Percentiles rank a stretch among this genome's conserved stretches.
These are phyloP conservation scores for Pseudopithomyces maydicus DNA, from an alignment of 2,329 filamentous ascomycete genomes.

Conservation along the genomic window DNA sequence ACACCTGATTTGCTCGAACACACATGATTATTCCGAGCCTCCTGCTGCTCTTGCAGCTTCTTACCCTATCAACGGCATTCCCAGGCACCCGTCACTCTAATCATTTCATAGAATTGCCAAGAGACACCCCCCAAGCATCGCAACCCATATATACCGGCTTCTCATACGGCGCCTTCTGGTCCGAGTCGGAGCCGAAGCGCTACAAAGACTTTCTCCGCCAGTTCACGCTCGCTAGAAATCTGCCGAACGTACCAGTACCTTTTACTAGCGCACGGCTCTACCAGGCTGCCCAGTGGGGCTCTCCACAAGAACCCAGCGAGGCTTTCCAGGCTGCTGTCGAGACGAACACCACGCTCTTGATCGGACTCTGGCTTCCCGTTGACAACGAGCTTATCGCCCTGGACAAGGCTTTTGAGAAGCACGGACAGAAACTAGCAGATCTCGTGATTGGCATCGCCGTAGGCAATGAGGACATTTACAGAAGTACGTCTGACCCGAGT, in stretches of 20 bases:
- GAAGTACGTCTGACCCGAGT: conserved; percentile 35
- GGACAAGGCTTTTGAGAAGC: conserved; percentile 33
- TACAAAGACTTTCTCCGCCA: conserved; percentile 31
- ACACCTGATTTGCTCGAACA: background rate
- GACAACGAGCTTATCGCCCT: conserved; percentile 39
- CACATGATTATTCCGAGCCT: conserved; percentile 9
- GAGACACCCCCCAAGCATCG: background rate
- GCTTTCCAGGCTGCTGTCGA: conserved; percentile 41
- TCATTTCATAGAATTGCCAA: no score
- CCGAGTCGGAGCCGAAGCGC: conserved; percentile 9
- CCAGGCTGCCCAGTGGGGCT: conserved; percentile 60
- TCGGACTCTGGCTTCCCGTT: conserved; percentile 34
- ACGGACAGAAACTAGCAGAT: conserved; percentile 56
- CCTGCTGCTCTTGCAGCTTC: conserved; percentile 5
- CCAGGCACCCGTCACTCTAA: conserved; percentile 12
- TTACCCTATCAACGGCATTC: conserved; percentile 17
- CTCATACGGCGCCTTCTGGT: conserved; percentile 36
- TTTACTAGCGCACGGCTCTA: conserved; percentile 74
- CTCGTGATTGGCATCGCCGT: conserved; percentile 41
- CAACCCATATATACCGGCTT: conserved; percentile 31
- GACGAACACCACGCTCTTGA: conserved; percentile 36
- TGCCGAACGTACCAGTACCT: conserved; percentile 49
- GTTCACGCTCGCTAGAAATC: conserved; percentile 28
- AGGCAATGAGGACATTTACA: conserved; percentile 62
- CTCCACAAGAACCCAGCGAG: conserved; percentile 63